Evolutionary conservation across 495 filamentous ascomycete species (phyloP), one percentile per base, ranked within the genome.

Genomic region (Hypoxylon lienhwacheense): DNA sequence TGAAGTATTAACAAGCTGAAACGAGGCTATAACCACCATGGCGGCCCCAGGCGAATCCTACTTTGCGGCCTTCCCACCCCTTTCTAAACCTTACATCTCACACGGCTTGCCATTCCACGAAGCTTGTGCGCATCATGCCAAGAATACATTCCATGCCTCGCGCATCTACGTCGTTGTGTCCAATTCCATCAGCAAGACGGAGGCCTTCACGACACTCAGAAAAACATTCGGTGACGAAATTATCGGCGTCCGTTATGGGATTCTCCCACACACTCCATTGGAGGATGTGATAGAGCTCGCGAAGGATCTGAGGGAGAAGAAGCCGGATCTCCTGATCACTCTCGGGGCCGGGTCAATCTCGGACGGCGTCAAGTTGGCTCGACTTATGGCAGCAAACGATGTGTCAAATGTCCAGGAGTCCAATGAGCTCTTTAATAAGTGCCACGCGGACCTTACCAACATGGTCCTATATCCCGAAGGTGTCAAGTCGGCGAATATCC

Each of bases 111-210:
- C 75, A 14, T 84, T 79, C 60, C 71, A 74, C 14, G 64, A 73
- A 47, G 74, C 79, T 12, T 76, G 73, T 46, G 68, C 68, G 34
- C 70, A 73, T 36, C 81, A 83, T 59, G 69, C 80, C 20, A 43
- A 64, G 26, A 61, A 73, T 8, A 81, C 74, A 5, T 83, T 85
- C 55, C 22, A 76, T 4, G 79, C 80, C 24, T 70, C 66, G 11
- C 70, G 74, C 31, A 69, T 83, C 31, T 86, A 85, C 59, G 70
- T 86, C 33, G 79, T 88, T 12, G 78, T 77, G 21, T 86, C 83
- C 0, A 70, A 66, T n/a, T 78, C 82, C 8, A 71, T 86, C 44
- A 71, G 69, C 12, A 81, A 80, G 44, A 85, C 82, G 0, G 70
- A 79, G 41, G 63, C 62, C 2, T 67, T 86, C 1, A 66, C 72